phyloP scores from a whole-genome alignment of 2,329 filamentous ascomycete species.

The Colletotrichum trifolii region DNA sequence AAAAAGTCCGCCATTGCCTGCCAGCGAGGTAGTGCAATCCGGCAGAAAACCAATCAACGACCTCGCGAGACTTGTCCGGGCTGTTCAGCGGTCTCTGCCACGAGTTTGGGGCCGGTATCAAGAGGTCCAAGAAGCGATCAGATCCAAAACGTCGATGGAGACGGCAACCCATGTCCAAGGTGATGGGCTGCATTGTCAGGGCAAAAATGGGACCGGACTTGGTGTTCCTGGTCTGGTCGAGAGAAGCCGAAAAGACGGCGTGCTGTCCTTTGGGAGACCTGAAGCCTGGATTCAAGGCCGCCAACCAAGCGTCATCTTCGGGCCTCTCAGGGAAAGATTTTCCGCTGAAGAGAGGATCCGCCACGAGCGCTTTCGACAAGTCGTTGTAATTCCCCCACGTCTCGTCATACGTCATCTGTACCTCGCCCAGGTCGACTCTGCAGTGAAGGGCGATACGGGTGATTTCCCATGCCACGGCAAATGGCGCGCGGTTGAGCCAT shows the following conservation, averaged over 20 bases:
- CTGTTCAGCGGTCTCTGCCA: constrained; percentile 45
- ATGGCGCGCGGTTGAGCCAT: constrained; percentile 54
- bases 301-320: constrained; percentile 57
- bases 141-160: constrained; percentile 65
- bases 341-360: constrained; percentile 52
- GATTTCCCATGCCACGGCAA: constrained; percentile 65
- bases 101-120: constrained; percentile 57
- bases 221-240: constrained; percentile 29
- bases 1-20: constrained; percentile 61
- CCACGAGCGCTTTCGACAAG: constrained; percentile 55
- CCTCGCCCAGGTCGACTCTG: constrained; percentile 50
- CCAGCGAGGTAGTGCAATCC: constrained; percentile 56
- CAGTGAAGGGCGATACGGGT: constrained; percentile 60
- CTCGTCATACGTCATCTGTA: constrained; percentile 50
- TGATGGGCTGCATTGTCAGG: constrained; percentile 60
- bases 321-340: constrained; percentile 62
- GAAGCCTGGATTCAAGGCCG: constrained; percentile 51
- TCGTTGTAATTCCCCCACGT: constrained; percentile 56
- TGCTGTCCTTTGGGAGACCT: constrained; percentile 45
- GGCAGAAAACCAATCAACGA: constrained; percentile 53
- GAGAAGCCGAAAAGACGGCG: constrained; percentile 54
- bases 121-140: constrained; percentile 68
- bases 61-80: not conserved
- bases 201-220: constrained; percentile 53
- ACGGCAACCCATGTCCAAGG: constrained; percentile 61